phyloP scores from a whole-genome alignment of 2,329 filamentous ascomycete species.

The Lachnellula arida region DNA sequence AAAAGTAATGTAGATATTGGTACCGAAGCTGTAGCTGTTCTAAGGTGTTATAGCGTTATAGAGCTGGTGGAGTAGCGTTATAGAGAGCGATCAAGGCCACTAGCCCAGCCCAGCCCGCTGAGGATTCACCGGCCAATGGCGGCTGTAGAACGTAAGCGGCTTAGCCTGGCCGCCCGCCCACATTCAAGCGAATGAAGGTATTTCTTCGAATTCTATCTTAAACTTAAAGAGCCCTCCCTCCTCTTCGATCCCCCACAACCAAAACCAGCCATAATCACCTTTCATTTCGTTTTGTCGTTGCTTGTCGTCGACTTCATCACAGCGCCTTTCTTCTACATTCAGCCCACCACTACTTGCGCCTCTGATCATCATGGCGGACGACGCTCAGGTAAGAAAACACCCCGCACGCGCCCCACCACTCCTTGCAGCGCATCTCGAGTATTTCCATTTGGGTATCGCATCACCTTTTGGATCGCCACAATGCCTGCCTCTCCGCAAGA shows the following conservation, averaged over 20 bases:
- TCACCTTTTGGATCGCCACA: neutral
- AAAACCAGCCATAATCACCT: constrained; percentile 14
- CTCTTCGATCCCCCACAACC: neutral
- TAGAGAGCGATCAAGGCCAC: too few relatives aligned
- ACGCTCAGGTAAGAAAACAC: constrained; percentile 54
- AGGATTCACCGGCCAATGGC: neutral
- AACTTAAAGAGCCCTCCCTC: neutral
- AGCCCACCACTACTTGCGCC: constrained; percentile 22
- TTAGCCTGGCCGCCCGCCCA: neutral
- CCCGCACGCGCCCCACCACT: constrained; percentile 23
- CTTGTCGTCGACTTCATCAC: constrained; percentile 14
- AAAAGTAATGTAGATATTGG: too few relatives aligned
- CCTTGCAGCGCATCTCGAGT: constrained; percentile 25
- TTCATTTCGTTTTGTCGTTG: constrained; percentile 23
- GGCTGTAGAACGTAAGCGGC: neutral
- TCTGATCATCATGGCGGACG: constrained; percentile 58
- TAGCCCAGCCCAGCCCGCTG: neutral
- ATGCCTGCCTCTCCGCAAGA: neutral
- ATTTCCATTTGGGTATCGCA: constrained; percentile 3
- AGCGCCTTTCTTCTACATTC: constrained; percentile 10
- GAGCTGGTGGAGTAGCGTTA: too few relatives aligned
- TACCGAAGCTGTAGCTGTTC: too few relatives aligned
- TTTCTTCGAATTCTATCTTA: constrained; percentile 10
- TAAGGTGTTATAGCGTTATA: neutral
- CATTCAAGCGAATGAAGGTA: neutral